A percentile compares a stretch with the other conserved stretches of the same genome.
These are phyloP conservation scores for Anisodus acutangulus DNA, from an alignment of 257 asterid genomes.

Conservation along the genomic window DNA sequence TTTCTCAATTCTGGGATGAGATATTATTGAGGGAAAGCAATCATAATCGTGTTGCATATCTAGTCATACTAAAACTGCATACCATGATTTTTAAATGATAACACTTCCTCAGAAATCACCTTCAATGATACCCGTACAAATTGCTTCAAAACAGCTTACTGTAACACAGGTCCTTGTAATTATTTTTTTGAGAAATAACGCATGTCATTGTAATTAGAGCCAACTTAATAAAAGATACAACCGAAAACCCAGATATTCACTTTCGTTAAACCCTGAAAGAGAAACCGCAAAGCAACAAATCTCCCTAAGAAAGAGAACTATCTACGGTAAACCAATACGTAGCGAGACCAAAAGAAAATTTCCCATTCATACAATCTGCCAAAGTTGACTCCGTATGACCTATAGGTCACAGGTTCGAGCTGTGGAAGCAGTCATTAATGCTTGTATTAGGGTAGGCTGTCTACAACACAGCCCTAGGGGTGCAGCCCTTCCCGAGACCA, in stretches of 20 bases:
- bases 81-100: background rate
- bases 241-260: background rate
- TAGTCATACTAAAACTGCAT: background rate
- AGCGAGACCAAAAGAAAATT: background rate
- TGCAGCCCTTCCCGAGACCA: no score
- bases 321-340: background rate
- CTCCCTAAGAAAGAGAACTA: background rate
- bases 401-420: no score
- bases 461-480: no score
- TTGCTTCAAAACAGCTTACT: constrained; percentile 13
- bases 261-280: background rate
- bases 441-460: no score
- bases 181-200: no score
- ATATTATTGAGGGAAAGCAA: background rate
- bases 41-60: constrained; percentile 2
- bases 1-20: constrained; percentile 25
- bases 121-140: background rate
- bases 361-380: background rate
- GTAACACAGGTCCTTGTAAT: background rate
- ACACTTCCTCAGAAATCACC: constrained; percentile 16
- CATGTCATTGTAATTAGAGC: background rate
- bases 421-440: no score
- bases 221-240: background rate
- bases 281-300: background rate
- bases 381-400: no score